phyloP scores from a whole-genome alignment of 495 filamentous ascomycete species.

The Penicillium paxilli region DNA sequence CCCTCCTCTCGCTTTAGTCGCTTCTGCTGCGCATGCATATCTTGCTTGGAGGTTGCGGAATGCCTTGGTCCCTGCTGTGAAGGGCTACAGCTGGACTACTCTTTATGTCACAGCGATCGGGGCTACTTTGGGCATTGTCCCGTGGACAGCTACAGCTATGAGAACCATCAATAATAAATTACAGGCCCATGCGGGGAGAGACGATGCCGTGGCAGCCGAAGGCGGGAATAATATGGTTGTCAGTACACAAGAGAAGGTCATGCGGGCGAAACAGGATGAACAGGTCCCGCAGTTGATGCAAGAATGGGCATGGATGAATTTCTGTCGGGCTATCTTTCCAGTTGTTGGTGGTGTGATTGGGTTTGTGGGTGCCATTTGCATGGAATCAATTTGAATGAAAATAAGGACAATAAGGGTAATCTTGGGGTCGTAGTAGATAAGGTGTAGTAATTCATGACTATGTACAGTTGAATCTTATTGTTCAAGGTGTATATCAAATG shows the following conservation, averaged over 20 bases:
- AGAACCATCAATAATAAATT: constrained; percentile 22
- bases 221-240: constrained; percentile 17
- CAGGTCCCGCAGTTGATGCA: constrained; percentile 19
- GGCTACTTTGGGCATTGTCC: constrained; percentile 29
- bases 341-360: constrained; percentile 22
- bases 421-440: neutral
- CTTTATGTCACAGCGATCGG: constrained; percentile 24
- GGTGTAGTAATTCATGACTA: constrained; percentile 3
- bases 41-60: constrained; percentile 24
- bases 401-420: neutral
- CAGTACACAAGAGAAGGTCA: constrained; percentile 18
- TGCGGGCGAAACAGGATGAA: constrained; percentile 19
- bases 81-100: constrained; percentile 12
- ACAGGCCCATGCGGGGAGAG: constrained; percentile 22
- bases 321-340: constrained; percentile 16
- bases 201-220: constrained; percentile 17
- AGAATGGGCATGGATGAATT: constrained; percentile 24
- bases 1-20: constrained; percentile 15
- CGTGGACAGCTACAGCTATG: constrained; percentile 34
- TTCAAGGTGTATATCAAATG: too few species aligned
- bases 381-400: constrained; percentile 4
- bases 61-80: constrained; percentile 1
- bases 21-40: constrained; percentile 32
- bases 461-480: constrained; percentile 6
- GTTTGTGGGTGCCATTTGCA: constrained; percentile 18